Evolutionary conservation across 192 early-diverging fungal genomes (phyloP).

Genomic region (Chytriomyces sp.): DNA sequence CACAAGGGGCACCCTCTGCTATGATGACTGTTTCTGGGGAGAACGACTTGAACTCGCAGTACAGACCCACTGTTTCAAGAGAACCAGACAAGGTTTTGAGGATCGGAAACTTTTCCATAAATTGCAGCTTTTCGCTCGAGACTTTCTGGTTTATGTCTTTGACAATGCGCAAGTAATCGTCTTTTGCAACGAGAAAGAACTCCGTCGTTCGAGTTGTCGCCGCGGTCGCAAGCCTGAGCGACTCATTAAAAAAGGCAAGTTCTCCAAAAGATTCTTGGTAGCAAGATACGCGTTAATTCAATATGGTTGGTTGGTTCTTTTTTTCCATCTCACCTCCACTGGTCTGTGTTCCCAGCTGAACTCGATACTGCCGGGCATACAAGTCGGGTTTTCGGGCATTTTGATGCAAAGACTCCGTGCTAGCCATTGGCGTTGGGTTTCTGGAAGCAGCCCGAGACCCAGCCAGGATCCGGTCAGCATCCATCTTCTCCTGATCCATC

Average conservation of each 20-base stretch:
- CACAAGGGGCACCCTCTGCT: constrained; percentile 34
- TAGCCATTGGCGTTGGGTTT: not conserved
- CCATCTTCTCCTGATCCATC: constrained; percentile 38
- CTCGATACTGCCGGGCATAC: constrained; percentile 41
- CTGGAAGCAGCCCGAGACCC: not conserved
- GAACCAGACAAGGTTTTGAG: constrained; percentile 40
- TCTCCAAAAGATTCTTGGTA: constrained; percentile 50
- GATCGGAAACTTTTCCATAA: constrained; percentile 30
- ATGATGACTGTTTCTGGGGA: constrained; percentile 37
- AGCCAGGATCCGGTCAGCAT: not conserved
- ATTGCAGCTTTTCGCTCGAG: constrained; percentile 24
- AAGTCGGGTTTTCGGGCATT: constrained; percentile 21
- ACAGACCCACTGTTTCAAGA: constrained; percentile 31
- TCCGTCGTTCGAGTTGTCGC: constrained; percentile 42
- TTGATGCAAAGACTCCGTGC: not conserved
- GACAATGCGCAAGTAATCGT: constrained; percentile 35
- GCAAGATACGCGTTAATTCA: not conserved
- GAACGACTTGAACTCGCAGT: constrained; percentile 33
- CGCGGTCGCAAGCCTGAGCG: constrained; percentile 23
- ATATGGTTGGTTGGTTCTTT: constrained; percentile 2
- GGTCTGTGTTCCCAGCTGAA: constrained; percentile 30
- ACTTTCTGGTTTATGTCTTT: constrained; percentile 28
- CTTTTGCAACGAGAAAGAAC: constrained; percentile 36
- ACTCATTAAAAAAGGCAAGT: constrained; percentile 32
- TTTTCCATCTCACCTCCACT: constrained; percentile 43